Conservation (phyloP, 2,329 filamentous ascomycete species). For the Pseudopithomyces chartarum region DNA sequence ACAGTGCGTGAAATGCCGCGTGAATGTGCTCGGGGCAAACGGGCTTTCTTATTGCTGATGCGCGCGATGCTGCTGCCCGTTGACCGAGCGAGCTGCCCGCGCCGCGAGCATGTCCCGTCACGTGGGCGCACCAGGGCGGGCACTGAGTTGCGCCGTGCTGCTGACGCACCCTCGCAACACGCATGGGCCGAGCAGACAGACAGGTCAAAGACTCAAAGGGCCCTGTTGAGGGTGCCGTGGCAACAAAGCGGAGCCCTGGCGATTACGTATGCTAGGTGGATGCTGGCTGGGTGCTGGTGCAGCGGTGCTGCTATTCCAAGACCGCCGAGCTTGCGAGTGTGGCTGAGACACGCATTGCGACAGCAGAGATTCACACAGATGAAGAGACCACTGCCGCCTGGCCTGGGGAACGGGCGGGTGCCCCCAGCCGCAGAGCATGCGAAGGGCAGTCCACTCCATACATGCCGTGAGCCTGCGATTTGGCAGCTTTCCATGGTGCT, state of each 20-base stretch:
- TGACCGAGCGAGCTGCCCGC: conserved; percentile 15
- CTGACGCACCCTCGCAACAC: no score
- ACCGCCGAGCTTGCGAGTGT: conserved; percentile 3
- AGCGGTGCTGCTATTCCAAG: conserved; percentile 6
- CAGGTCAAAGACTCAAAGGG: not conserved
- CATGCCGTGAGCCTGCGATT: not conserved
- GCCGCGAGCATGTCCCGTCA: conserved; percentile 13
- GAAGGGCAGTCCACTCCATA: not conserved
- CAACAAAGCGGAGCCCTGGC: conserved; percentile 19
- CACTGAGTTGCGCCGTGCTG: not conserved
- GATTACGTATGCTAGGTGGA: conserved; percentile 12
- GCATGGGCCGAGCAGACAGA: not conserved
- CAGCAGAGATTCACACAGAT: not conserved
- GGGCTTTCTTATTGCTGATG: conserved; percentile 15
- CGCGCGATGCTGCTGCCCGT: conserved; percentile 10
- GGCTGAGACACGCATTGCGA: conserved; percentile 8
- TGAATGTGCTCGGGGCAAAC: conserved; percentile 2
- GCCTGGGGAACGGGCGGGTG: not conserved
- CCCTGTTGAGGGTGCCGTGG: conserved; percentile 16
- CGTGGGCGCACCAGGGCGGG: not conserved
- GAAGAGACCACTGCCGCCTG: no score
- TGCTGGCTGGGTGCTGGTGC: no score
- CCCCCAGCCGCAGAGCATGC: conserved; percentile 3
- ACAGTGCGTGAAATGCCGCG: conserved; percentile 7
- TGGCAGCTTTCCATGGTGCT: not conserved